These are phyloP conservation scores for Picea glauca DNA, from an alignment of 75 land plant species.

Conservation along the genomic window DNA sequence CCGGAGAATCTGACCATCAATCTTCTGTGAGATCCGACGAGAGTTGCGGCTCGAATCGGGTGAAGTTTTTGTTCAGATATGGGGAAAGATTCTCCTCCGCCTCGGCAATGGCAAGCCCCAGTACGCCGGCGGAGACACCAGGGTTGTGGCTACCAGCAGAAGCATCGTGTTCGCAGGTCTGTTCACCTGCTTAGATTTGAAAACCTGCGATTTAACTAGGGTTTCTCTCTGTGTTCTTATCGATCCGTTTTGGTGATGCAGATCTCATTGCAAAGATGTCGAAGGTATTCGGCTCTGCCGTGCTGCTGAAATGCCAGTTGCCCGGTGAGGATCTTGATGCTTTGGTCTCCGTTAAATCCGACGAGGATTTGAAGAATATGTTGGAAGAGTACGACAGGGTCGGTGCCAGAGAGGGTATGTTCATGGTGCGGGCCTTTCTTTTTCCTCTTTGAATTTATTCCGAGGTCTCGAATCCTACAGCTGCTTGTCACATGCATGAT, in stretches of 20 bases:
- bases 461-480: no score
- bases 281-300: constrained; percentile 32
- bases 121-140: no score
- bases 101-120: constrained; percentile 80
- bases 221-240: background rate
- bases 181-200: background rate
- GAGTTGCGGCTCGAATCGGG: constrained; percentile 9
- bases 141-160: no score
- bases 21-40: constrained; percentile 9
- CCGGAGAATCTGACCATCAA: background rate
- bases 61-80: constrained; percentile 88
- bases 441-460: background rate
- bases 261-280: constrained; percentile 57
- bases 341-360: no score
- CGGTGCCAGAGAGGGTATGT: background rate
- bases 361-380: no score
- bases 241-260: background rate
- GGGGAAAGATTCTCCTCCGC: constrained; percentile 83
- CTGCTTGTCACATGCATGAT: no score
- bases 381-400: no score
- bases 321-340: no score
- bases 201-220: background rate
- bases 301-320: no score
- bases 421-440: background rate
- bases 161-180: constrained; percentile 22